These are phyloP conservation scores for Elymus sibiricus DNA, from an alignment of 176 grass and related monocot species.

Conservation along the genomic window DNA sequence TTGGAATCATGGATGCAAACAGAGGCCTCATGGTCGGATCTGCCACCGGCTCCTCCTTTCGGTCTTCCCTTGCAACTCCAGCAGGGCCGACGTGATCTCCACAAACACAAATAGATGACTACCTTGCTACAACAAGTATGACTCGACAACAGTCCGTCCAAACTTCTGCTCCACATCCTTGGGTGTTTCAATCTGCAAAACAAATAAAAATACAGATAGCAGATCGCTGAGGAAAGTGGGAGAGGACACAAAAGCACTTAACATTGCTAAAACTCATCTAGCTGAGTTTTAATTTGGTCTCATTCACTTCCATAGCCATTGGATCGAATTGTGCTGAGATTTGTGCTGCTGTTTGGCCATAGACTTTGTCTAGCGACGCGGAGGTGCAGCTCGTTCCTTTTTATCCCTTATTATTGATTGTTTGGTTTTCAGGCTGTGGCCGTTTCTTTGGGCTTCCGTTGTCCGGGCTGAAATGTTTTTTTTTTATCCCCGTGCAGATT, in stretches of 20 bases:
- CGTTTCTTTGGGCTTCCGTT: too few species aligned
- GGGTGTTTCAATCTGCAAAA: conserved; percentile 73
- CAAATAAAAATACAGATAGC: background rate
- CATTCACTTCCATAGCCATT: too few species aligned
- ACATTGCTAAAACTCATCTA: too few species aligned
- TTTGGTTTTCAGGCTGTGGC: too few species aligned
- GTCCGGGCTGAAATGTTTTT: background rate
- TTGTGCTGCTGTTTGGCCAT: too few species aligned
- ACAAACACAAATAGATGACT: background rate
- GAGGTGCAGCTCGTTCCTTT: too few species aligned
- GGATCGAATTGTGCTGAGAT: too few species aligned
- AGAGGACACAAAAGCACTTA: background rate
- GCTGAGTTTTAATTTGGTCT: too few species aligned
- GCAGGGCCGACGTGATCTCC: background rate
- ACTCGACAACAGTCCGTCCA: conserved; percentile 87
- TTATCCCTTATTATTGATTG: too few species aligned
- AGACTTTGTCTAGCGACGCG: too few species aligned
- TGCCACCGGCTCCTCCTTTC: background rate
- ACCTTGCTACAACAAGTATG: conserved; percentile 52
- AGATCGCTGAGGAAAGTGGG: background rate
- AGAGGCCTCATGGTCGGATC: background rate
- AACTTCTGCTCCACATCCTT: conserved; percentile 97
- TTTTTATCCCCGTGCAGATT: too few species aligned
- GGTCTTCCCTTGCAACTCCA: background rate
- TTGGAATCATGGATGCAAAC: background rate